phyloP scores from a whole-genome alignment of 2,329 filamentous ascomycete genomes.

The Pseudogymnoascus sp. region DNA sequence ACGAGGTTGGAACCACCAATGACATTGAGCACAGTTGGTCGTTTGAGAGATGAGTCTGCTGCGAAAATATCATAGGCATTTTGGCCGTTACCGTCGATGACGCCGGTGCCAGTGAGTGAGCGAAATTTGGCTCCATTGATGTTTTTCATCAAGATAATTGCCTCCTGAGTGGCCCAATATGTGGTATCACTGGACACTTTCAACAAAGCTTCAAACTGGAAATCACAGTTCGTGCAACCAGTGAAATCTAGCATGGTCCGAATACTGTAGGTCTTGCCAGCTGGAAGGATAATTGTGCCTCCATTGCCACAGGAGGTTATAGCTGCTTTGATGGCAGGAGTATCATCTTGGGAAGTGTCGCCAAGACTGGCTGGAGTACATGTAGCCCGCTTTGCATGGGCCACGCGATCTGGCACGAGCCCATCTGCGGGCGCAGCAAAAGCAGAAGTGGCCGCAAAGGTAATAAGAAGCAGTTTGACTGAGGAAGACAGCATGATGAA shows the following conservation, averaged over 20 bases:
- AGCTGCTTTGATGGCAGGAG: conserved; percentile 35
- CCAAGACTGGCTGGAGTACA: conserved; percentile 18
- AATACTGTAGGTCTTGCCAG: conserved; percentile 34
- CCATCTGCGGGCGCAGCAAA: neutral
- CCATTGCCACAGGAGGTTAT: conserved; percentile 31
- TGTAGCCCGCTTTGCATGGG: conserved; percentile 17
- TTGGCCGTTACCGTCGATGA: conserved; percentile 41
- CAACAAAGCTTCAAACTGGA: conserved; percentile 38
- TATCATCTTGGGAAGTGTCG: conserved; percentile 30
- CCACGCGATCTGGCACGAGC: neutral
- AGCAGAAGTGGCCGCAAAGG: neutral
- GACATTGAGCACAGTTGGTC: conserved; percentile 36
- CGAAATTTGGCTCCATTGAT: conserved; percentile 33
- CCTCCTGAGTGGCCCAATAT: conserved; percentile 34
- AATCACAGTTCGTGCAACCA: conserved; percentile 35
- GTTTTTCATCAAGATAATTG: conserved; percentile 32
- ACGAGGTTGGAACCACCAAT: conserved; percentile 24
- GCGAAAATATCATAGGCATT: conserved; percentile 35
- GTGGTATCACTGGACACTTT: conserved; percentile 31
- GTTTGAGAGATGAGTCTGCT: conserved; percentile 29
- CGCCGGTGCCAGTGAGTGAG: conserved; percentile 32
- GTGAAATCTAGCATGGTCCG: conserved; percentile 35
- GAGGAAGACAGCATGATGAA: neutral
- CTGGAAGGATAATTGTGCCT: conserved; percentile 37
- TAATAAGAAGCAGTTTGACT: neutral